Base-by-base conservation (phyloP, 495 filamentous ascomycete species). In the Neurospora sp. region DNA sequence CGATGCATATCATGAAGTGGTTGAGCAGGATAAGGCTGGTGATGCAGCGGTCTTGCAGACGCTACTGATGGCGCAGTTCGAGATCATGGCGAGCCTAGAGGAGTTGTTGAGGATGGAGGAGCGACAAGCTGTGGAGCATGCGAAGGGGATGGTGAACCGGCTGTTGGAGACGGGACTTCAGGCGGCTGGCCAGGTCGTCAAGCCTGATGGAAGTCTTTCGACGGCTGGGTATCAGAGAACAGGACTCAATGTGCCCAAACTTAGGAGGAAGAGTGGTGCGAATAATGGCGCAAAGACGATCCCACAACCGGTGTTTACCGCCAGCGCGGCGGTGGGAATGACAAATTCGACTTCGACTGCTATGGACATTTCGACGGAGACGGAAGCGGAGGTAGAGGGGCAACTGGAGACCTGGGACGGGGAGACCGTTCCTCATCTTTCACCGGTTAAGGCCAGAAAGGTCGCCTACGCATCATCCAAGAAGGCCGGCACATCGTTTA, bases 41-140 rank as follows among this genome's bases (percentile, higher is more conserved):
- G 93, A 97, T 81, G 89, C 90, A 11, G 90, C 86, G 23, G 87
- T 92, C 27, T 85, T 97, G 76, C 94, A 97, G 80, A 87, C 92
- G 7, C 88, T 98, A 54, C 87, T 98, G 9, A 90, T 91, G 70
- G 93, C 95, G 35, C 95, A 98, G 78, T 96, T 98, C 77, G 95
- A 98, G 79, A 93, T 93, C 4, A 89, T 98, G 71, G 86, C 91
- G 23, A 91, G 93, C 1, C 87, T 99, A 73, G 89, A 91, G 73
- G 91, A 92, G 73, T 91, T 96, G 44, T 87, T 96, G 77, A 85
- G 88, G 39, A 91, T 98, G 88, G 90, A 84, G 76, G 93, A 96
- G 82, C 88, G 88, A 76, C 92, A 97, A 72, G 95, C 95, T 6
- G 86, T 97, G 38, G 84, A 91, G 66, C 90, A 91, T 74, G 96